These are phyloP conservation scores for Kazachstania africana DNA, from an alignment of 805 yeast species.

Conservation along the genomic window DNA sequence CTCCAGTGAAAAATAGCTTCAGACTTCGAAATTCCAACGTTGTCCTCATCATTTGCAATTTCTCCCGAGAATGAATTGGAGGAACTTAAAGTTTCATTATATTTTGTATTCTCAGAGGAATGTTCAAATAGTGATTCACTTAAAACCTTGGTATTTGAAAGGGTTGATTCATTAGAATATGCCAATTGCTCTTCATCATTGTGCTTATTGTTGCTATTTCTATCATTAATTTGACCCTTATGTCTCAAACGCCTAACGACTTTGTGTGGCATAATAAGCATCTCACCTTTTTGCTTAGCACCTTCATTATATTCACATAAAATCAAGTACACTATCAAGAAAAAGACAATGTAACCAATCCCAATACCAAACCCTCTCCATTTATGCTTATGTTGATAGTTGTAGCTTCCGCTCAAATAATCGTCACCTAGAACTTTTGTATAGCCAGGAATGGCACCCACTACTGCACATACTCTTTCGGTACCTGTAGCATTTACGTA, in stretches of 20 bases:
- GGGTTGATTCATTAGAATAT: constrained; percentile 6
- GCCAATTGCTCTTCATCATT: constrained; percentile 18
- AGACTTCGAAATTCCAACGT: constrained; percentile 10
- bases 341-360: constrained; percentile 42
- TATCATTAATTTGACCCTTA: constrained; percentile 19
- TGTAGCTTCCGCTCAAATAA: constrained; percentile 34
- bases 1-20: constrained; percentile 65
- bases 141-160: constrained; percentile 15
- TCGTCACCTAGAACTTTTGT: constrained; percentile 39
- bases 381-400: constrained; percentile 34
- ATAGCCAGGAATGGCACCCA: constrained; percentile 45
- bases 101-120: neutral
- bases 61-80: neutral
- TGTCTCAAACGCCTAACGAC: constrained; percentile 38
- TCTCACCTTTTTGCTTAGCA: constrained; percentile 62
- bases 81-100: neutral
- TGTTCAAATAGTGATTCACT: constrained; percentile 9
- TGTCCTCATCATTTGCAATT: neutral
- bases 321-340: constrained; percentile 40
- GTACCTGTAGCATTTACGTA: constrained; percentile 27
- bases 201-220: constrained; percentile 8
- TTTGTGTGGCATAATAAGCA: constrained; percentile 44
- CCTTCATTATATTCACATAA: constrained; percentile 49
- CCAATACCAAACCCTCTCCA: constrained; percentile 61
- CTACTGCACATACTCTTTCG: constrained; percentile 42